A percentile compares a stretch with the other conserved stretches of the same genome.
Conservation (phyloP, 1,284 basidiomycete species). For the Ganoderma meredithae region DNA sequence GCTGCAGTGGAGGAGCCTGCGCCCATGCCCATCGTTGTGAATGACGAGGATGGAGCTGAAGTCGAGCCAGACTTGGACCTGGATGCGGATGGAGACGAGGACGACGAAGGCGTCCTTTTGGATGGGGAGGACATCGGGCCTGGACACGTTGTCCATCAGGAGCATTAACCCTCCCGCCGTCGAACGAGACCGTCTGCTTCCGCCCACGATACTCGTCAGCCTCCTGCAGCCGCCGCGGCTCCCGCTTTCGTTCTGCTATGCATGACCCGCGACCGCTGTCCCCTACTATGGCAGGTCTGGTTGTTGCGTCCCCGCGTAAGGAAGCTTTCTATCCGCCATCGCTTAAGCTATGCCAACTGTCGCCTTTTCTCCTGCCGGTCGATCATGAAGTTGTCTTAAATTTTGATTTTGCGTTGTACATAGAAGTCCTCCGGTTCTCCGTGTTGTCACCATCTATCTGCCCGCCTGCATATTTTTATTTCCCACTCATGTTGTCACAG, state of each 20-base stretch:
- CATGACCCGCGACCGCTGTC: background rate
- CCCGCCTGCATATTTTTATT: constrained; percentile 1
- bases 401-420: background rate
- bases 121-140: constrained; percentile 42
- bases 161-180: constrained; percentile 33
- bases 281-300: background rate
- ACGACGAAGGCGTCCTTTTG: constrained; percentile 42
- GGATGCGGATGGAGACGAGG: constrained; percentile 31
- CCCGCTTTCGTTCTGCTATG: background rate
- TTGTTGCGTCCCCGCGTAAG: background rate
- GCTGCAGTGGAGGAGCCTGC: background rate
- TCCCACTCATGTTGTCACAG: background rate
- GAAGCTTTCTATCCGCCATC: background rate
- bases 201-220: background rate
- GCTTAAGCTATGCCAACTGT: background rate
- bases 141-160: constrained; percentile 41
- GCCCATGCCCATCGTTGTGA: constrained; percentile 12
- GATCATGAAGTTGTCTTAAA: background rate
- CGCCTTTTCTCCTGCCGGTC: background rate
- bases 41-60: constrained; percentile 20
- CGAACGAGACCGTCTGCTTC: background rate
- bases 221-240: background rate
- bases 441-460: background rate
- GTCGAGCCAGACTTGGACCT: constrained; percentile 25
- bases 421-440: background rate